These are phyloP conservation scores for Rhodotorula graminis DNA, from an alignment of 768 basidiomycete species.

Conservation along the genomic window DNA sequence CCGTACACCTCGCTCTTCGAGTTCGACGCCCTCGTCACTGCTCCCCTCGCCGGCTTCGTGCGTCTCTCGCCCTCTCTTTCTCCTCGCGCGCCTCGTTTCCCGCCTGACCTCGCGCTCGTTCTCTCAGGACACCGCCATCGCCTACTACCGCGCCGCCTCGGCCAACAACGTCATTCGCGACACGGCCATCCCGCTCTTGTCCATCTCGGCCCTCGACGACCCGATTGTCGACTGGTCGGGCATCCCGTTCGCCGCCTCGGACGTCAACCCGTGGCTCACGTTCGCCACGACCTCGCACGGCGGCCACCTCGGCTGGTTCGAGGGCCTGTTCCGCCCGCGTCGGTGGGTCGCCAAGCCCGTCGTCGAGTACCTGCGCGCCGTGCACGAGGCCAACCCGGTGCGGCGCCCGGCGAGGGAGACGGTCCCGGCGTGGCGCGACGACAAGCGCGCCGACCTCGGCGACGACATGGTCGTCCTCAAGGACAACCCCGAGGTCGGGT, in stretches of 20 bases:
- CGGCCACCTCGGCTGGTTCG: conserved; percentile 77
- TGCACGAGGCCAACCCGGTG: conserved; percentile 50
- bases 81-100: neutral
- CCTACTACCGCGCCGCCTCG: conserved; percentile 55
- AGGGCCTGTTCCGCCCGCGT: conserved; percentile 40
- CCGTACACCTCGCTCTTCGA: conserved; percentile 38
- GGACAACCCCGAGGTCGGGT: conserved; percentile 25
- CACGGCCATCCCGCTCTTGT: conserved; percentile 68
- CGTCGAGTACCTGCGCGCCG: conserved; percentile 64
- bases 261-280: conserved; percentile 51
- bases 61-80: neutral
- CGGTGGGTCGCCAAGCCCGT: conserved; percentile 69
- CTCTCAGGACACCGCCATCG: conserved; percentile 33
- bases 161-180: conserved; percentile 58
- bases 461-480: conserved; percentile 32
- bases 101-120: neutral
- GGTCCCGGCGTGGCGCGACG: neutral
- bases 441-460: conserved; percentile 14
- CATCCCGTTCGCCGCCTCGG: conserved; percentile 36
- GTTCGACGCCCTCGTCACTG: conserved; percentile 53
- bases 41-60: conserved; percentile 53
- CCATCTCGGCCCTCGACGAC: conserved; percentile 71
- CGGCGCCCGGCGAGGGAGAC: conserved; percentile 11
- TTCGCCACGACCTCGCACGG: conserved; percentile 62
- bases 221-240: conserved; percentile 63